A percentile compares a stretch with the other conserved stretches of the same genome.
These are phyloP conservation scores for Apiotrichum mycotoxinovorans DNA, from an alignment of 1,284 basidiomycete genomes.

Conservation along the genomic window DNA sequence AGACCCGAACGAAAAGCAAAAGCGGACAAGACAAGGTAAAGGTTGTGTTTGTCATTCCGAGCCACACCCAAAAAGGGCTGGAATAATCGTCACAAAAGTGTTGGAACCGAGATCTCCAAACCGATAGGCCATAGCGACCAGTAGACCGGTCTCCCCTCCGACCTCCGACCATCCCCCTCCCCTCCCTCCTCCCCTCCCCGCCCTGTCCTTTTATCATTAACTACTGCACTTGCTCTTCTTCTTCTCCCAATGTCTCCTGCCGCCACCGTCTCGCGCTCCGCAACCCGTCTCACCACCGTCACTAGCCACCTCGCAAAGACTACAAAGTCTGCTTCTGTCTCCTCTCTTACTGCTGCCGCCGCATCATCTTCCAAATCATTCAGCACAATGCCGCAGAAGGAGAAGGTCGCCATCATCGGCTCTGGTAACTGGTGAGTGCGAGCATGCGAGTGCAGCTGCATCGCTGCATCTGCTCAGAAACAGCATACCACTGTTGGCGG, in stretches of 20 bases:
- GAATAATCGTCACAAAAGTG: no score
- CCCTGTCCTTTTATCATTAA: background rate
- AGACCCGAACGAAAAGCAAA: no score
- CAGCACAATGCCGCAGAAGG: slow-evolving; percentile 40
- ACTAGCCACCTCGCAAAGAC: background rate
- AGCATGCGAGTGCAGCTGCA: background rate
- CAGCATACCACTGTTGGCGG: background rate
- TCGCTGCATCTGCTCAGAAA: background rate
- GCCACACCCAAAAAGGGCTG: no score
- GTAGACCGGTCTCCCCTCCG: no score
- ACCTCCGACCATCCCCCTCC: background rate
- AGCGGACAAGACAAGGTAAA: no score
- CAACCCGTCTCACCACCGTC: background rate
- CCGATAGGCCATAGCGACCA: no score
- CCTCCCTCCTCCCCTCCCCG: background rate
- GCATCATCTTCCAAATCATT: slow-evolving; percentile 1
- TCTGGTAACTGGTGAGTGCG: slow-evolving; percentile 49
- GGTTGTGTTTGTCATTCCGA: no score
- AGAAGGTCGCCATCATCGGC: slow-evolving; percentile 58
- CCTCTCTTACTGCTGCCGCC: slow-evolving; percentile 2
- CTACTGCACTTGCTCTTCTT: background rate
- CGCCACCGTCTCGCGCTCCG: background rate
- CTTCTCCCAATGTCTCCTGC: background rate
- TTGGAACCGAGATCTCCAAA: no score
- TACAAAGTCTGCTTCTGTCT: background rate